phyloP scores from a whole-genome alignment of 306 rosid genomes.

The Vachellia collinsii region DNA sequence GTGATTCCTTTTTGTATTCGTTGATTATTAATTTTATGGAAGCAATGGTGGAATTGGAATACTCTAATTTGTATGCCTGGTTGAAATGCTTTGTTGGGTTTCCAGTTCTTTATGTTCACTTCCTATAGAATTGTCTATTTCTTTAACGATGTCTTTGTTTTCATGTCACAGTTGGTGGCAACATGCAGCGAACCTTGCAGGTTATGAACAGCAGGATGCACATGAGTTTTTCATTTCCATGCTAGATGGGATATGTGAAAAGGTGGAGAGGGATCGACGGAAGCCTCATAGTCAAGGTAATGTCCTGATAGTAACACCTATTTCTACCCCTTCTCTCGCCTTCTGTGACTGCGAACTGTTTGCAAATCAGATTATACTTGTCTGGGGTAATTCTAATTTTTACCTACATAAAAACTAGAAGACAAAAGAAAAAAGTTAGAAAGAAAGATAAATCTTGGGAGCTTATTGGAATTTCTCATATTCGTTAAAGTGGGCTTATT shows the following conservation, averaged over 20 bases:
- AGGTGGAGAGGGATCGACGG: slow-evolving; percentile 73
- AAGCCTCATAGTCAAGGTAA: slow-evolving; percentile 82
- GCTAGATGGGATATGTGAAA: slow-evolving; percentile 95
- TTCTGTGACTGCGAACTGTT: slow-evolving; percentile 7
- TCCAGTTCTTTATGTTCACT: not conserved
- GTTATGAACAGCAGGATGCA: slow-evolving; percentile 98
- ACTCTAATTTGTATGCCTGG: not conserved
- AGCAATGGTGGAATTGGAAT: not conserved
- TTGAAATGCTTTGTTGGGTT: slow-evolving; percentile 4
- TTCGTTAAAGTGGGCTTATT: slow-evolving; percentile 12
- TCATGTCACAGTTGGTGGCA: slow-evolving; percentile 83
- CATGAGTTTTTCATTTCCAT: slow-evolving; percentile 98
- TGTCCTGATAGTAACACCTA: slow-evolving; percentile 21
- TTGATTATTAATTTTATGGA: not conserved
- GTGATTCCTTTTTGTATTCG: not conserved
- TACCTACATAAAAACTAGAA: not conserved
- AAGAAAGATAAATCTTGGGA: slow-evolving; percentile 2
- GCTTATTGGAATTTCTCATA: slow-evolving; percentile 6
- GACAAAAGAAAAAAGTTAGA: not conserved
- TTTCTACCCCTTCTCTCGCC: slow-evolving; percentile 8
- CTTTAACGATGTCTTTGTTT: slow-evolving; percentile 16
- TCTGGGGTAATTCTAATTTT: slow-evolving; percentile 10
- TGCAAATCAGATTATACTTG: not conserved
- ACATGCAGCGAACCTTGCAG: slow-evolving; percentile 89
- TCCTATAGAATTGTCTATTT: slow-evolving; percentile 1